Evolutionary conservation across 805 yeast species (phyloP).

Genomic region (Candida oleophila): DNA sequence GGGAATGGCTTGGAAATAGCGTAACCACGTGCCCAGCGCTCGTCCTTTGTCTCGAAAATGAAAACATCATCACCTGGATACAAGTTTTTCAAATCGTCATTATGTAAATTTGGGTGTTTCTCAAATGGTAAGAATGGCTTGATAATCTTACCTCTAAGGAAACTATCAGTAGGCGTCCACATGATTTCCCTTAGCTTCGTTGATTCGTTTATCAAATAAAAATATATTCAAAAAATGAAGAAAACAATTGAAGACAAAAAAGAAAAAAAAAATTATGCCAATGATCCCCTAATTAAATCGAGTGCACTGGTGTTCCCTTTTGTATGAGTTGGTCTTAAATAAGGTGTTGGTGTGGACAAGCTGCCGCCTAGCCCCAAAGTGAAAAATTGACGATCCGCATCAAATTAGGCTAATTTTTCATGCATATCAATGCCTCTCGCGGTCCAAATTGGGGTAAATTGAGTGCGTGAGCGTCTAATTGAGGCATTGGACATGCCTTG

Average conservation of each 20-base stretch:
- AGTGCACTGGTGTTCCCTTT: neutral
- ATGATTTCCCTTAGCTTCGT: constrained; percentile 11
- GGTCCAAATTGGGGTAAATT: constrained; percentile 1
- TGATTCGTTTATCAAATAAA: neutral
- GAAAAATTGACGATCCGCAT: neutral
- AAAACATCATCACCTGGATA: constrained; percentile 79
- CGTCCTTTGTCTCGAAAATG: constrained; percentile 61
- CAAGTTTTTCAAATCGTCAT: constrained; percentile 47
- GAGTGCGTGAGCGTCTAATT: neutral
- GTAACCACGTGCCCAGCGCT: constrained; percentile 81
- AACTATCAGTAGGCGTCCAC: constrained; percentile 40
- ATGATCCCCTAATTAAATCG: neutral
- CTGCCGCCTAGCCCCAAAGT: neutral
- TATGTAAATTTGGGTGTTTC: constrained; percentile 37
- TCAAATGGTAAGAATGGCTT: constrained; percentile 43
- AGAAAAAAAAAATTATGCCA: neutral
- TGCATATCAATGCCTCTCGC: neutral
- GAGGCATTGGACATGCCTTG: neutral
- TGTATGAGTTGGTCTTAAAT: neutral
- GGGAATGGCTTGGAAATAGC: constrained; percentile 67
- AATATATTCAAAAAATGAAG: too few species aligned
- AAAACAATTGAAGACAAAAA: neutral
- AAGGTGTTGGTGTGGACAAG: neutral
- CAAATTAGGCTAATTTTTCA: constrained; percentile 1
- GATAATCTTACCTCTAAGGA: constrained; percentile 36